Conservation (phyloP, 495 filamentous ascomycete genomes). For the Penicilliopsis zonata region DNA sequence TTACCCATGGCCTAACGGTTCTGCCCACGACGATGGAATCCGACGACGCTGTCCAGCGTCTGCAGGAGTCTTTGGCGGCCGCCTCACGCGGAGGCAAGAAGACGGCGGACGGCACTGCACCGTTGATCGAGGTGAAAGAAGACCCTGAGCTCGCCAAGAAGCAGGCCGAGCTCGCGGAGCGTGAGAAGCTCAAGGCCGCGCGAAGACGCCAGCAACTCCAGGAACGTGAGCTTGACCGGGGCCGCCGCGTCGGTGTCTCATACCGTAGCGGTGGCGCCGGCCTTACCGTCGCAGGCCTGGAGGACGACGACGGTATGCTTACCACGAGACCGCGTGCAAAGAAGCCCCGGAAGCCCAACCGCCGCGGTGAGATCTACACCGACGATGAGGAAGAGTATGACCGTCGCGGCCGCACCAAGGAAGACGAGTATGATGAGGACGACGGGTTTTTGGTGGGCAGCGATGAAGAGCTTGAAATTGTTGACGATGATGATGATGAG, state of each 20-base stretch:
- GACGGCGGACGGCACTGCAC: slow-evolving; percentile 44
- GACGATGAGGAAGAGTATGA: slow-evolving; percentile 50
- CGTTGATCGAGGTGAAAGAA: slow-evolving; percentile 47
- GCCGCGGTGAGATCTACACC: slow-evolving; percentile 42
- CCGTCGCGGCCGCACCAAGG: slow-evolving; percentile 45
- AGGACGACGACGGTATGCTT: slow-evolving; percentile 47
- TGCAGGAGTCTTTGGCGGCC: slow-evolving; percentile 57
- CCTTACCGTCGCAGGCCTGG: slow-evolving; percentile 62
- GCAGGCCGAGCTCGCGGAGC: slow-evolving; percentile 62
- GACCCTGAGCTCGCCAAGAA: slow-evolving; percentile 74
- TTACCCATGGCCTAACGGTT: slow-evolving; percentile 65
- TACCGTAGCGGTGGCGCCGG: slow-evolving; percentile 38
- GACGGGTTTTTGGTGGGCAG: slow-evolving; percentile 69
- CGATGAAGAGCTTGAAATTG: slow-evolving; percentile 55
- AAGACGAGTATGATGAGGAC: slow-evolving; percentile 77
- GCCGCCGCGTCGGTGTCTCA: slow-evolving; percentile 37
- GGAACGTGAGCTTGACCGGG: slow-evolving; percentile 49
- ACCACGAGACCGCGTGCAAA: slow-evolving; percentile 31
- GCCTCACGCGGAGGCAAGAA: slow-evolving; percentile 43
- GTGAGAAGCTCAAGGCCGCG: slow-evolving; percentile 54
- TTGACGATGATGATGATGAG: slow-evolving; percentile 47
- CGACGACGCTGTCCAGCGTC: slow-evolving; percentile 64
- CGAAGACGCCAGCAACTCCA: slow-evolving; percentile 56
- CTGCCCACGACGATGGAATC: slow-evolving; percentile 55
- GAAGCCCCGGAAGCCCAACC: slow-evolving; percentile 30